Evolutionary conservation across 768 basidiomycete genomes (phyloP).

Genomic region (Russula sp.): DNA sequence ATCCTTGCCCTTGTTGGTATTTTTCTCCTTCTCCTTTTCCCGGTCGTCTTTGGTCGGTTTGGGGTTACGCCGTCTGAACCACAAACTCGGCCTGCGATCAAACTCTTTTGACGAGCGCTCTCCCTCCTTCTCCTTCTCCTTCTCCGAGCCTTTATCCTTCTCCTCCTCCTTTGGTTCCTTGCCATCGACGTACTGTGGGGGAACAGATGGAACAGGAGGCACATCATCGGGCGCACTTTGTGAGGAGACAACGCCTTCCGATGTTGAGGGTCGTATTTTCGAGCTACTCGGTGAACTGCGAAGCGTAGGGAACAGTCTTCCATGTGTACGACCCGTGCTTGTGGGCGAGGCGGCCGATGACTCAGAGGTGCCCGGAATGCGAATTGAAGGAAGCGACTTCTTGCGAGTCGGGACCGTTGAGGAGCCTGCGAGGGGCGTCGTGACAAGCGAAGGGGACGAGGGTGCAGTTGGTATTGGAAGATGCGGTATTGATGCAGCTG

Average conservation of each 20-base stretch:
- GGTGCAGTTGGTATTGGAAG: constrained; percentile 21
- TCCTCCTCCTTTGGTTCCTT: constrained; percentile 26
- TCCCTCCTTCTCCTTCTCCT: constrained; percentile 33
- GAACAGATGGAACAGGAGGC: constrained; percentile 26
- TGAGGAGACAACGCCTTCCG: constrained; percentile 21
- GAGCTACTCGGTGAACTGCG: constrained; percentile 22
- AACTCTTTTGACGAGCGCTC: constrained; percentile 27
- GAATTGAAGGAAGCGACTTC: constrained; percentile 15
- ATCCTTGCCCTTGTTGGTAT: constrained; percentile 10
- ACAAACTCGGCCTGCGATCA: constrained; percentile 38
- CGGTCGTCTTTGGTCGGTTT: constrained; percentile 14
- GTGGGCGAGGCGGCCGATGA: constrained; percentile 6
- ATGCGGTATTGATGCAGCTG: background rate
- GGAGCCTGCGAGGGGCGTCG: constrained; percentile 18
- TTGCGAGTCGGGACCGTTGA: constrained; percentile 12
- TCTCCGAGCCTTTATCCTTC: constrained; percentile 25
- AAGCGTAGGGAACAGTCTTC: constrained; percentile 17
- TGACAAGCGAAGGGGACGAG: constrained; percentile 21
- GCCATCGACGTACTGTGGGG: constrained; percentile 26
- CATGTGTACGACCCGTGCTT: constrained; percentile 13
- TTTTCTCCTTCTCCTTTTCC: constrained; percentile 18
- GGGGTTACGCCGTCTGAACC: constrained; percentile 53
- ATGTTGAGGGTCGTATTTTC: constrained; percentile 8
- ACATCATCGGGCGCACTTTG: constrained; percentile 21
- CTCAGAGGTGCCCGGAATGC: constrained; percentile 18